Evolutionary conservation across 768 basidiomycete genomes (phyloP), one percentile per base, ranked within the genome.

Genomic region (Hygrocybe punicea): DNA sequence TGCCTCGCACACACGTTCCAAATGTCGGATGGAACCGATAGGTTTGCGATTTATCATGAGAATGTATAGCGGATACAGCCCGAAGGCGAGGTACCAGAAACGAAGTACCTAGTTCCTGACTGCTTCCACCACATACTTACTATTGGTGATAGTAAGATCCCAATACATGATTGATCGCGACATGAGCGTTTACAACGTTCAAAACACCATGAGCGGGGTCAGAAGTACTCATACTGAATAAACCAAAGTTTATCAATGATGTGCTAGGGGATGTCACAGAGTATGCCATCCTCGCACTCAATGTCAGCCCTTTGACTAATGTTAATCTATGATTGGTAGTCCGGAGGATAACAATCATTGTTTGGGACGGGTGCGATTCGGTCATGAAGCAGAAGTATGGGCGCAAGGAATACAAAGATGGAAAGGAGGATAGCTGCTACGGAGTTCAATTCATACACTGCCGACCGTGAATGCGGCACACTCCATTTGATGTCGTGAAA

Each of bases 351-450:
- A 39, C 36, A 39, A 39, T 39, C 9, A n/a, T 39, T n/a, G 36
- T 39, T 39, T n/a, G n/a, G n/a, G 45, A 90, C 72, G 35, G 92
- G 76, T 6, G 86, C 77, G 17, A 91, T 87, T 61, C 78, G 77
- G 61, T 77, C 76, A 33, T 83, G 80, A 10, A 91, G 75, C 63
- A 87, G 68, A 50, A 84, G 62, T 4, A 73, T 75, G 0, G 90
- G 90, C 0, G 90, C 81, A n/a, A 89, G 72, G 59, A 82, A 88
- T 4, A 84, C 79, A 60, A 92, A 82, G 2, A 89, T 65, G 3
- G 82, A 75, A 40, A 92, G 81, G 34, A 91, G 62, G 49, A 87
- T 72, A 9, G 87, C 81, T 4, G 88, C 83, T 42, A 91, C 72
- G 58, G 82, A 78, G 49, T n/a, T n/a, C n/a, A n/a, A n/a, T n/a